These are phyloP conservation scores for Xanthoparmelia taractica DNA, from an alignment of 495 filamentous ascomycete species.

Conservation along the genomic window DNA sequence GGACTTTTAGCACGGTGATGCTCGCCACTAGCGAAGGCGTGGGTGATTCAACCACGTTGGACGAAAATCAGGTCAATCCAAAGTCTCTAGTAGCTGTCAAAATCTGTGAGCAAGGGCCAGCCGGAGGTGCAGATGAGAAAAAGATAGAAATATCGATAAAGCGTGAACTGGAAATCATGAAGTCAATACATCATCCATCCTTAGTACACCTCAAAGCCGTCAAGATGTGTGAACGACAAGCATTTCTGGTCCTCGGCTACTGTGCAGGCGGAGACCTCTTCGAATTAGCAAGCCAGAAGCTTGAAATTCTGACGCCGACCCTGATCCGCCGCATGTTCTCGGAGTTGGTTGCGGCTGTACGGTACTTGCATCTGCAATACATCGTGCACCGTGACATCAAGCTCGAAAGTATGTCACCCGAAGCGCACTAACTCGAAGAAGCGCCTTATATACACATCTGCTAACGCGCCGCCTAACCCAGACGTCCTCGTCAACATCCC, in stretches of 20 bases:
- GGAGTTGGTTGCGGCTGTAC: conserved; percentile 76
- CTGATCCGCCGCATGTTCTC: conserved; percentile 82
- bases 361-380: conserved; percentile 72
- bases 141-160: conserved; percentile 86
- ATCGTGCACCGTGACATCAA: conserved; percentile 98
- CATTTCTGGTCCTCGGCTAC: conserved; percentile 80
- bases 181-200: conserved; percentile 76
- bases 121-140: conserved; percentile 82
- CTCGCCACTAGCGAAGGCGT: conserved; percentile 61
- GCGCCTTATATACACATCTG: background rate
- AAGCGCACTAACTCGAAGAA: conserved; percentile 1
- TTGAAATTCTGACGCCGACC: conserved; percentile 54
- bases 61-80: conserved; percentile 44
- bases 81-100: conserved; percentile 87
- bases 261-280: conserved; percentile 93
- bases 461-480: conserved; percentile 37
- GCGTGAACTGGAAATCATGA: conserved; percentile 89
- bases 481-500: conserved; percentile 87
- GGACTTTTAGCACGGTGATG: conserved; percentile 90
- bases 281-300: conserved; percentile 67
- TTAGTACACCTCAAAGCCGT: conserved; percentile 84
- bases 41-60: conserved; percentile 27
- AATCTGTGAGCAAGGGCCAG: conserved; percentile 87
- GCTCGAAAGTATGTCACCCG: conserved; percentile 73
- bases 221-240: conserved; percentile 69